A percentile compares a stretch with the other conserved stretches of the same genome.
Conservation (phyloP, 768 basidiomycete genomes). For the Termitomyces sp. region DNA sequence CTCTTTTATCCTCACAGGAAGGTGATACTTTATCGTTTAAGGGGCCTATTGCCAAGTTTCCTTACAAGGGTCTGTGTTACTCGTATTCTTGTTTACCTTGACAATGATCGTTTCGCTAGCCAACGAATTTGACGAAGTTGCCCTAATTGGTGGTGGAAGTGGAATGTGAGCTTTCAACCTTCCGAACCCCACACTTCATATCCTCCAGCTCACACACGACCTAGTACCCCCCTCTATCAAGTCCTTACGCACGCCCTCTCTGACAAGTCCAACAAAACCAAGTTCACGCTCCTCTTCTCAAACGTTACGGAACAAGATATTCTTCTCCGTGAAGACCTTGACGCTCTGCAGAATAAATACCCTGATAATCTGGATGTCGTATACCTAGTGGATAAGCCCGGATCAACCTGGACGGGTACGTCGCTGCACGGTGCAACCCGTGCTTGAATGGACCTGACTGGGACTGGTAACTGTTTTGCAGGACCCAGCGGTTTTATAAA, state of each 20-base stretch:
- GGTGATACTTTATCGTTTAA: slow-evolving; percentile 86
- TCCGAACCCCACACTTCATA: slow-evolving; percentile 5
- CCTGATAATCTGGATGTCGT: slow-evolving; percentile 74
- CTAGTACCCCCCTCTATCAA: slow-evolving; percentile 81
- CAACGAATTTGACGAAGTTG: slow-evolving; percentile 82
- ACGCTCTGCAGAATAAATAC: slow-evolving; percentile 60
- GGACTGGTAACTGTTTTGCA: slow-evolving; percentile 10
- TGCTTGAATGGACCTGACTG: neutral
- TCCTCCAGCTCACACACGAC: neutral
- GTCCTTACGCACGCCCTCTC: slow-evolving; percentile 67
- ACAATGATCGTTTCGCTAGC: slow-evolving; percentile 32
- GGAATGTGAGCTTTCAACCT: slow-evolving; percentile 60
- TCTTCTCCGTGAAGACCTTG: slow-evolving; percentile 75
- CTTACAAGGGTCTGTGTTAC: slow-evolving; percentile 61
- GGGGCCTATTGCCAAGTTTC: slow-evolving; percentile 86
- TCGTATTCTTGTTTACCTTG: neutral
- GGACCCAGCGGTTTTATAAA: slow-evolving; percentile 74
- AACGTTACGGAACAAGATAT: slow-evolving; percentile 91
- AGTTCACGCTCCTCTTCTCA: slow-evolving; percentile 88
- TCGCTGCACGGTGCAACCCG: neutral
- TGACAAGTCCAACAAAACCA: slow-evolving; percentile 82
- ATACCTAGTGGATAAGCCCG: slow-evolving; percentile 81
- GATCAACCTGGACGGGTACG: slow-evolving; percentile 49
- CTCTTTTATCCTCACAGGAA: slow-evolving; percentile 26
- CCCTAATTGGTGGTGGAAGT: slow-evolving; percentile 88